Percentiles rank a stretch among this genome's conserved stretches.
These are phyloP conservation scores for Bromus sterilis DNA, from an alignment of 176 grass and related monocot species.

Conservation along the genomic window DNA sequence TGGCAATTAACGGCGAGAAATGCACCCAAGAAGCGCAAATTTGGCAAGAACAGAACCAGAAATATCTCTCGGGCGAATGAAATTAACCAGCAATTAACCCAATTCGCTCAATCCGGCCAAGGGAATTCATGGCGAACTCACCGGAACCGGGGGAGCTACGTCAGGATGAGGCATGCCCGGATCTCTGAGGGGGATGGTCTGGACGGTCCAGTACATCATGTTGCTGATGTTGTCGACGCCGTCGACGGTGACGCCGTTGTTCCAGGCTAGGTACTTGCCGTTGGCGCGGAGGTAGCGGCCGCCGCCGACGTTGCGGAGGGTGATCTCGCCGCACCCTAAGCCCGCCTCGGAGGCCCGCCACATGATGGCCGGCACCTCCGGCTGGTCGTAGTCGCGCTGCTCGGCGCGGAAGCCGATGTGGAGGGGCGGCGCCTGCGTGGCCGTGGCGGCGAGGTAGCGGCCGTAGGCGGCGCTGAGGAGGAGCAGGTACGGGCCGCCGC, in stretches of 20 bases:
- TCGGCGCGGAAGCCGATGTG: not conserved
- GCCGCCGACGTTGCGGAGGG: not conserved
- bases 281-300: slow-evolving; percentile 9
- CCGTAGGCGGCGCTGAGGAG: slow-evolving; percentile 25
- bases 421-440: not conserved
- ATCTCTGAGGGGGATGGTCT: not conserved
- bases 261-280: not conserved
- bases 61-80: not conserved
- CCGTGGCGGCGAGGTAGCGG: slow-evolving; percentile 9
- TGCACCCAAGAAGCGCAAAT: not conserved
- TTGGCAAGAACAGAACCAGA: not conserved
- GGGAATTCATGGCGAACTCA: not conserved
- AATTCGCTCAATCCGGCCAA: not conserved
- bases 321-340: not conserved
- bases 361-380: not conserved
- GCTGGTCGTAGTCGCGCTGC: not conserved
- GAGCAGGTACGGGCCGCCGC: not conserved
- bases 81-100: not conserved
- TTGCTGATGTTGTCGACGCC: not conserved
- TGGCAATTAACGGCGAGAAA: no score
- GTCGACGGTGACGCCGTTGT: not conserved
- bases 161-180: not conserved
- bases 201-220: slow-evolving; percentile 2
- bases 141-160: not conserved
- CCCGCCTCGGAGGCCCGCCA: not conserved